phyloP scores from a whole-genome alignment of 129 eudicot genomes.

The Flaveria sonorensis region DNA sequence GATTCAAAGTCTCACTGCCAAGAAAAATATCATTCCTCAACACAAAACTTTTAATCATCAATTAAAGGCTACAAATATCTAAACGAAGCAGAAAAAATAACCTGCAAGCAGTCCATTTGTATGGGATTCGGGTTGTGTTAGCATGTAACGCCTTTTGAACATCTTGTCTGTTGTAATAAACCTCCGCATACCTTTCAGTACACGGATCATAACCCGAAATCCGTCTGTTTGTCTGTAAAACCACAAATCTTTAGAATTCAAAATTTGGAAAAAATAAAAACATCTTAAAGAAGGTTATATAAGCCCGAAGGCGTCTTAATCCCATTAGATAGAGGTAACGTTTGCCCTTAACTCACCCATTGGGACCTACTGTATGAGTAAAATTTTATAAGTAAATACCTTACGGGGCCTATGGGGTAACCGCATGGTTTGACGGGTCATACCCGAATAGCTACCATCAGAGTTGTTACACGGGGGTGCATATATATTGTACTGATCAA shows the following conservation, averaged over 20 bases:
- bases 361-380: too few relatives aligned
- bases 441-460: slow-evolving; percentile 42
- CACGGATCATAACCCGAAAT: slow-evolving; percentile 93
- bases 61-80: not conserved
- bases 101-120: slow-evolving; percentile 99
- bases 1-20: slow-evolving; percentile 76
- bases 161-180: slow-evolving; percentile 81
- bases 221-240: slow-evolving; percentile 46
- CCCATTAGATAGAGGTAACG: too few relatives aligned
- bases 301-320: too few relatives aligned
- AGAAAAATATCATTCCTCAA: not conserved
- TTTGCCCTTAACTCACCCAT: too few relatives aligned
- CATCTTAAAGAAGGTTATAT: not conserved
- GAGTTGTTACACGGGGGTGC: slow-evolving; percentile 93
- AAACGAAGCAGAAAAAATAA: slow-evolving; percentile 13
- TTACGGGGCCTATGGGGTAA: slow-evolving; percentile 71
- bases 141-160: slow-evolving; percentile 98
- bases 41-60: not conserved
- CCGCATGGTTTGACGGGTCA: slow-evolving; percentile 57
- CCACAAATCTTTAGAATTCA: not conserved
- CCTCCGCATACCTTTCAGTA: slow-evolving; percentile 89
- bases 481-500: slow-evolving; percentile 93
- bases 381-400: slow-evolving; percentile 30
- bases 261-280: not conserved
- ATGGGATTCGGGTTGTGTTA: slow-evolving; percentile 69